Conservation (phyloP, 176 grass and related monocot genomes). For the Guadua angustifolia region DNA sequence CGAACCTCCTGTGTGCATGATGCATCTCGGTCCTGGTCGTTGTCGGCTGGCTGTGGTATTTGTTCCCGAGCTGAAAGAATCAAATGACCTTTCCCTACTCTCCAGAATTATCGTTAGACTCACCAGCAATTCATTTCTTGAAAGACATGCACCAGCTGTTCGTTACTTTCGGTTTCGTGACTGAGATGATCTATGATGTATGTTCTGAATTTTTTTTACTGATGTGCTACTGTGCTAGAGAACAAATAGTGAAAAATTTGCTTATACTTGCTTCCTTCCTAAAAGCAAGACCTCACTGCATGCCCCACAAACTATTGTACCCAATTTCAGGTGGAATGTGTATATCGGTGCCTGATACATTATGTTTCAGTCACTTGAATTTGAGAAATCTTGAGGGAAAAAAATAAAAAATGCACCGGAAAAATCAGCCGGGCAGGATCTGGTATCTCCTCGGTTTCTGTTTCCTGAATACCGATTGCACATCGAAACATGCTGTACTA, state of each 20-base stretch:
- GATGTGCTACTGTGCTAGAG: background rate
- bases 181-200: background rate
- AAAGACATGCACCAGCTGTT: slow-evolving; percentile 44
- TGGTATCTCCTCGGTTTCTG: background rate
- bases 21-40: background rate
- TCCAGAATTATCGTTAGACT: slow-evolving; percentile 25
- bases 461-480: background rate
- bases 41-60: slow-evolving; percentile 26
- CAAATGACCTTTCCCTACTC: background rate
- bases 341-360: background rate
- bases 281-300: background rate
- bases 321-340: background rate
- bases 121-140: slow-evolving; percentile 30
- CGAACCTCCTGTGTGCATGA: slow-evolving; percentile 25
- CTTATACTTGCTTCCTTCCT: background rate
- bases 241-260: background rate
- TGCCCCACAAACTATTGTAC: background rate
- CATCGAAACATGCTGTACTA: background rate
- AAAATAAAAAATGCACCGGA: background rate
- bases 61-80: slow-evolving; percentile 21
- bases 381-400: background rate
- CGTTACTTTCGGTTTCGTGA: background rate
- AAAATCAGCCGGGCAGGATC: background rate
- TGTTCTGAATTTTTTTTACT: background rate
- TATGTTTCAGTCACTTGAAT: background rate